Conservation (phyloP, 257 asterid genomes). For the Linaria vulgaris region DNA sequence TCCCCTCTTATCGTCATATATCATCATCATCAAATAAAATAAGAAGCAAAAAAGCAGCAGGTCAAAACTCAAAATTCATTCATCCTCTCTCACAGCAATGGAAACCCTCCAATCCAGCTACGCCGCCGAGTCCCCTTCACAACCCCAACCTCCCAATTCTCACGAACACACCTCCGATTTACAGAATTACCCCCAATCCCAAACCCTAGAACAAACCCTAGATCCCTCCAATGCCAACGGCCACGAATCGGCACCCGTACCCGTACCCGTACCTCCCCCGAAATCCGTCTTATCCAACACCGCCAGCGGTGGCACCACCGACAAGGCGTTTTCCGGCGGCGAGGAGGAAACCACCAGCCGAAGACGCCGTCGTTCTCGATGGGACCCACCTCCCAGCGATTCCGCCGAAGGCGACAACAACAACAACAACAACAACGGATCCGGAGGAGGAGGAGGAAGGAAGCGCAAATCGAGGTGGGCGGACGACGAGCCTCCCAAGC, state of each 20-base stretch:
- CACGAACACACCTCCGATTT: no score
- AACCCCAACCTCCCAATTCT: constrained; percentile 24
- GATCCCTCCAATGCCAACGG: constrained; percentile 33
- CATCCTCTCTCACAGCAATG: no score
- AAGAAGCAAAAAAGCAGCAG: no score
- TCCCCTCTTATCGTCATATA: no score
- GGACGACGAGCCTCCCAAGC: constrained; percentile 73
- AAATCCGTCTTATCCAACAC: constrained; percentile 64
- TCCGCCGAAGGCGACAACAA: constrained; percentile 38
- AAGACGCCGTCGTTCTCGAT: constrained; percentile 66
- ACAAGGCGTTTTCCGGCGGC: constrained; percentile 74
- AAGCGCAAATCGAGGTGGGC: constrained; percentile 97
- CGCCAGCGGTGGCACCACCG: constrained; percentile 73
- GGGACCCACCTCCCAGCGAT: constrained; percentile 64
- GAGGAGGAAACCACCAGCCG: constrained; percentile 61
- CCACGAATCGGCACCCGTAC: no score
- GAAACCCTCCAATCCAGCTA: constrained; percentile 66
- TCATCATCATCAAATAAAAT: no score
- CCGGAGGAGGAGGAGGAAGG: constrained; percentile 54
- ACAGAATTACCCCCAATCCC: not conserved
- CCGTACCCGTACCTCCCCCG: constrained; percentile 22
- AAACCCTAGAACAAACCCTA: constrained; percentile 55
- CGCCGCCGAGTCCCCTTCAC: constrained; percentile 55
- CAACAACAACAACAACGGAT: constrained; percentile 49
- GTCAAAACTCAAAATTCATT: no score